A percentile compares a stretch with the other conserved stretches of the same genome.
These are phyloP conservation scores for Phytophthora melonis DNA, from an alignment of 352 stramenopile genomes.

Conservation along the genomic window DNA sequence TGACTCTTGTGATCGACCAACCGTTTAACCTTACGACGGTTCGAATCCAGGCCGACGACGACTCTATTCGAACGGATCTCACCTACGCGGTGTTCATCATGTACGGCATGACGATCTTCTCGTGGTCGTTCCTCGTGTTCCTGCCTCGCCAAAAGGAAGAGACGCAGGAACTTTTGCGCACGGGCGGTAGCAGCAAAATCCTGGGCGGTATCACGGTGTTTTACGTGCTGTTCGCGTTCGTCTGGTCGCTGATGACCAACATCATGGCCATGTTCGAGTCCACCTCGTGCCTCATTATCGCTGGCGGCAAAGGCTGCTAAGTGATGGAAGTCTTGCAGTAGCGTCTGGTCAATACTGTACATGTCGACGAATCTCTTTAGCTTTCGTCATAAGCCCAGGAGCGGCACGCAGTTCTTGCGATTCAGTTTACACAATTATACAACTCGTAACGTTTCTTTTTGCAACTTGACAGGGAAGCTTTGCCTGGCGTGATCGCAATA, in stretches of 20 bases:
- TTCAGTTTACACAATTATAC: background rate
- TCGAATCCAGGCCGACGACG: conserved; percentile 44
- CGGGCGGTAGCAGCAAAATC: conserved; percentile 39
- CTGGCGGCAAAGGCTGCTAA: conserved; percentile 17
- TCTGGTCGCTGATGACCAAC: conserved; percentile 46
- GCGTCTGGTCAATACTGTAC: background rate
- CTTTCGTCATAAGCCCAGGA: conserved; percentile 16
- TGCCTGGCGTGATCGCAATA: too few species aligned
- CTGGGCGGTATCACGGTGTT: conserved; percentile 31
- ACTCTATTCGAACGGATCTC: conserved; percentile 41
- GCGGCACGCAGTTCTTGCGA: background rate
- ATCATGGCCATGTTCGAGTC: conserved; percentile 44
- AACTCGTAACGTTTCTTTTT: background rate
- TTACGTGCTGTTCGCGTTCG: conserved; percentile 33
- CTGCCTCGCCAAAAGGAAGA: conserved; percentile 44
- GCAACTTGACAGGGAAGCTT: too few species aligned
- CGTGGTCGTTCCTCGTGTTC: conserved; percentile 38
- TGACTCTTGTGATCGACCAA: conserved; percentile 39
- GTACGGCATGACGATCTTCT: conserved; percentile 40
- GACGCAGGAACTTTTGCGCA: conserved; percentile 36
- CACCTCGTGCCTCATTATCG: conserved; percentile 30
- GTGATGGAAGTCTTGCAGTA: background rate
- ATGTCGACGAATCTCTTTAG: background rate
- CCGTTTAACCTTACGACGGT: conserved; percentile 42
- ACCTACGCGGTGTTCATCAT: conserved; percentile 41